Percentiles rank a stretch among this genome's conserved stretches.
Conservation (phyloP, 306 rosid genomes). For the Vachellia pachyceras region DNA sequence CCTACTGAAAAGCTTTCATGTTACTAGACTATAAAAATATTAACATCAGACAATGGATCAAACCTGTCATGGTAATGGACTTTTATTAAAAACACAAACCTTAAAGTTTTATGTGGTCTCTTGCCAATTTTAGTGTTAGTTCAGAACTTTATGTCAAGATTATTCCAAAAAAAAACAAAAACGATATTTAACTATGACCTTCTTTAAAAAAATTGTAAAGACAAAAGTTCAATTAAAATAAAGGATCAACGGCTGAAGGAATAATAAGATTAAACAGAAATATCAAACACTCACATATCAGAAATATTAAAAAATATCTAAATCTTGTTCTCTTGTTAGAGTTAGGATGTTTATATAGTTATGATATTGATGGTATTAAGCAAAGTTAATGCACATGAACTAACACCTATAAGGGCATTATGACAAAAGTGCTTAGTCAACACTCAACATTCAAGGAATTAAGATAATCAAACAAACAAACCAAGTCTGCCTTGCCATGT, state of each 20-base stretch:
- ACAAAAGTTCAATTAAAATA: too few relatives aligned
- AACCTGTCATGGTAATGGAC: too few relatives aligned
- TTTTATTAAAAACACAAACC: not conserved
- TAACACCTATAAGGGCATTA: not conserved
- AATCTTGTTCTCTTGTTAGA: not conserved
- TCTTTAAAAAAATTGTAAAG: too few relatives aligned
- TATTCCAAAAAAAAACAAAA: too few relatives aligned
- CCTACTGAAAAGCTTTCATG: too few relatives aligned
- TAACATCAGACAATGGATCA: too few relatives aligned
- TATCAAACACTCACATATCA: too few relatives aligned
- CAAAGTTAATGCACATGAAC: slow-evolving; percentile 14
- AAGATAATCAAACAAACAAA: slow-evolving; percentile 37
- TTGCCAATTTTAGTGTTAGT: too few relatives aligned
- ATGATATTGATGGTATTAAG: slow-evolving; percentile 35
- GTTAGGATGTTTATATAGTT: not conserved
- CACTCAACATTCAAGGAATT: slow-evolving; percentile 39
- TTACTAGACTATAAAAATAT: too few relatives aligned
- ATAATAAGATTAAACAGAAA: not conserved
- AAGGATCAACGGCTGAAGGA: not conserved
- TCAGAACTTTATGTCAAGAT: too few relatives aligned
- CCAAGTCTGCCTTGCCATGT: slow-evolving; percentile 27
- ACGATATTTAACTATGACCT: too few relatives aligned
- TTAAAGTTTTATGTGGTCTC: too few relatives aligned
- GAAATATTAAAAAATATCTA: not conserved
- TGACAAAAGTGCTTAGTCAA: slow-evolving; percentile 10